These are phyloP conservation scores for Ogataea hybrid DNA, from an alignment of 1,139 yeast species.

Conservation along the genomic window DNA sequence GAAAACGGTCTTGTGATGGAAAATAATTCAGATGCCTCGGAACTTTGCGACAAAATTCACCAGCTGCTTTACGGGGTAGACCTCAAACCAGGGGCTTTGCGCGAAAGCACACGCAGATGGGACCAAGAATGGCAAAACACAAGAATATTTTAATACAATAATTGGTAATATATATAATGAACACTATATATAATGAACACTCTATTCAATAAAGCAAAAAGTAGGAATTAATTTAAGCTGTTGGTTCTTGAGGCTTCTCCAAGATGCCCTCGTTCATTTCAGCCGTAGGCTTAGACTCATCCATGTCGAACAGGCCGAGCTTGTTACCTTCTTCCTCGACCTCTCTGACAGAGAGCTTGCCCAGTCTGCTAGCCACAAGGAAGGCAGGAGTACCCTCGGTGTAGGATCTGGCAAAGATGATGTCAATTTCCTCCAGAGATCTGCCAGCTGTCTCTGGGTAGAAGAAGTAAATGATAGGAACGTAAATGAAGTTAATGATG, in stretches of 20 bases:
- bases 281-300: slow-evolving; percentile 22
- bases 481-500: slow-evolving; percentile 40
- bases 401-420: slow-evolving; percentile 50
- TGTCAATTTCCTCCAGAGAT: slow-evolving; percentile 60
- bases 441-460: slow-evolving; percentile 68
- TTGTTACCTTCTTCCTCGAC: slow-evolving; percentile 47
- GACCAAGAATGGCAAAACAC: slow-evolving; percentile 60
- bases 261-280: slow-evolving; percentile 22
- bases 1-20: slow-evolving; percentile 45
- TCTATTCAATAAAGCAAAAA: slow-evolving; percentile 3
- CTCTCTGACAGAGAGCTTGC: slow-evolving; percentile 43
- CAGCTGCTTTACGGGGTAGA: slow-evolving; percentile 40
- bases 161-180: too few species aligned
- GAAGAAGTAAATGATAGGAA: slow-evolving; percentile 64
- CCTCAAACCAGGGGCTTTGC: slow-evolving; percentile 65
- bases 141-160: not conserved
- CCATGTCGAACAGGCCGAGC: slow-evolving; percentile 41
- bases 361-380: slow-evolving; percentile 52
- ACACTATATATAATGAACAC: not conserved
- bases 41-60: slow-evolving; percentile 50
- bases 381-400: slow-evolving; percentile 46
- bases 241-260: slow-evolving; percentile 39
- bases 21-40: slow-evolving; percentile 37
- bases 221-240: slow-evolving; percentile 2
- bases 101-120: slow-evolving; percentile 73